Evolutionary conservation across 2,329 filamentous ascomycete genomes (phyloP), one percentile per base, ranked within the genome.

Genomic region (Fusarium duplospermum): DNA sequence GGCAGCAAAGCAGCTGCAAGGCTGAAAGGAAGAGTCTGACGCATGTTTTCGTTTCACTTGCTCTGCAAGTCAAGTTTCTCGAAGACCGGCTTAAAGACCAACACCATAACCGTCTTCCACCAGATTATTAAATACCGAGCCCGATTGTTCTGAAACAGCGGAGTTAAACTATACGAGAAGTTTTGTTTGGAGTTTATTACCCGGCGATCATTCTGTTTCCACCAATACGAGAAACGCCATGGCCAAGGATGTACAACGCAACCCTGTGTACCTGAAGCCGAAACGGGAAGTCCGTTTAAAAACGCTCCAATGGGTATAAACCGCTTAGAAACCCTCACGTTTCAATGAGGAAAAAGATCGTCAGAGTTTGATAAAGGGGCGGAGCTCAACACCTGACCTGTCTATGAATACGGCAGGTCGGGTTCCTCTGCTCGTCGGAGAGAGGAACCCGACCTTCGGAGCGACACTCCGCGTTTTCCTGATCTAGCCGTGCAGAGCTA

Each of bases 281-380:
- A 50, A 57, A 40, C 24, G 65, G 60, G 36, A 29, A 38, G 14
- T 57, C 27, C 4, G 9, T n/a, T 63, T 40, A 66, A 36, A 64
- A 50, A 50, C 60, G 60, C 65, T 40, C 65, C 65, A 67, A 64
- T 67, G n/a, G 29, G 8, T 29, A 14, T 40, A 24, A 38, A 16
- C 61, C 20, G 18, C 31, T 27, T 40, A 16, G 4, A 60, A 4
- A 14, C 50, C 58, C 22, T 31, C 33, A 10, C 18, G 54, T 52
- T 56, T 59, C 57, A 52, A 70, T n/a, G n/a, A 7, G 66, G 68
- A 22, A 66, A 69, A 56, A 24, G 62, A 69, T 69, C 62, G n/a
- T 38, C 56, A 57, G n/a, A 27, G 6, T 22, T 54, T 59, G 57
- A 66, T 62, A 57, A 57, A 67, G 67, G 58, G 42, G 45, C 31